These are phyloP conservation scores for Sporobolomyces roseus DNA, from an alignment of 768 basidiomycete genomes.

Conservation along the genomic window DNA sequence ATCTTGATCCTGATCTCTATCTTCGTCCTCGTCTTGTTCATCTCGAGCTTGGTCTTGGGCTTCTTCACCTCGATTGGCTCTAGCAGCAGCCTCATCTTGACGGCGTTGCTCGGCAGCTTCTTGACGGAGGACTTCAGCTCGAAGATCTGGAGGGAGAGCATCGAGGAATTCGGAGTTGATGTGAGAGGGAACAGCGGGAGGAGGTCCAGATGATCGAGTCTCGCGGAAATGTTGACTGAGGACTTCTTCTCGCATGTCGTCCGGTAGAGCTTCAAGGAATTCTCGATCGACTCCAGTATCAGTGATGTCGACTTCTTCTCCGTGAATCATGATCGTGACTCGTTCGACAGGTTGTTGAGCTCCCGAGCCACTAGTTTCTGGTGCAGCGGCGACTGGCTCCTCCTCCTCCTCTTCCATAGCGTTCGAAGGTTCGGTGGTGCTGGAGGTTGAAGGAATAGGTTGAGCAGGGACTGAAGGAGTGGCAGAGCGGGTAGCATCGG, in stretches of 20 bases:
- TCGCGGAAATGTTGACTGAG: constrained; percentile 95
- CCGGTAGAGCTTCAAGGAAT: constrained; percentile 93
- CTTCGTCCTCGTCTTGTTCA: background rate
- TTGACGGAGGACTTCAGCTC: constrained; percentile 94
- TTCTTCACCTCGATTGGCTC: constrained; percentile 2
- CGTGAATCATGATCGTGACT: constrained; percentile 84
- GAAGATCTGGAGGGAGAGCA: constrained; percentile 90
- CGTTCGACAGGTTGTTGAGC: constrained; percentile 50
- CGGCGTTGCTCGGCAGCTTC: constrained; percentile 77
- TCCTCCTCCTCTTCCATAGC: background rate
- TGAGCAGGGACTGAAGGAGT: background rate
- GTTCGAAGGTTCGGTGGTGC: background rate
- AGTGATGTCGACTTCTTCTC: constrained; percentile 90
- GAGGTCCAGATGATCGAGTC: constrained; percentile 62
- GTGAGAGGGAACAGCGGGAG: constrained; percentile 63
- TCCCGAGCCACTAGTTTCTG: too few species aligned
- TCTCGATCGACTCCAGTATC: constrained; percentile 98
- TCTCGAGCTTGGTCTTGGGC: background rate
- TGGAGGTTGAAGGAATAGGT: too few species aligned
- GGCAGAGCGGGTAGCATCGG: constrained; percentile 1
- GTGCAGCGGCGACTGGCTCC: constrained; percentile 17
- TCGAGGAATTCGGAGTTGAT: constrained; percentile 94
- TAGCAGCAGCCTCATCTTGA: constrained; percentile 31
- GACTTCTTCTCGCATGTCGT: constrained; percentile 98
- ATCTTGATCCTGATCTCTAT: constrained; percentile 48